Evolutionary conservation across 768 basidiomycete species (phyloP), one percentile per base, ranked within the genome.

Genomic region (Favolaschia claudopus): DNA sequence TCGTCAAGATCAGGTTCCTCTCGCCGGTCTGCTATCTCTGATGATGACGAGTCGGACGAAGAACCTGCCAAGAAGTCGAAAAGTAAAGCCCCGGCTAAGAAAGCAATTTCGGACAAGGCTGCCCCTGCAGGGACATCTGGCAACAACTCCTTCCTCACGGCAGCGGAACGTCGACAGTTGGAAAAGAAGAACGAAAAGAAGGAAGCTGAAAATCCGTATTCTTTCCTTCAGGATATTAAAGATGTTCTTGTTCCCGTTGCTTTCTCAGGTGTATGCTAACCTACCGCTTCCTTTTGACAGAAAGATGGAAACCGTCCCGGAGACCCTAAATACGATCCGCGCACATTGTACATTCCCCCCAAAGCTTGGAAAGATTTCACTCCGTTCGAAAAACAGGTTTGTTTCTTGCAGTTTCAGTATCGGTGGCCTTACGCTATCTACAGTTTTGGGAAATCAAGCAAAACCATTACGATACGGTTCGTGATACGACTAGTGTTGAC

Each of bases 381-480:
- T 2, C 95, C 96, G 0, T 99, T 99, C 70, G 97, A 99, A 77
- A 95, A 88, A 66, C 95, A 93, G 82, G 89, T 85, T 55, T 29
- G 70, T 72, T 32, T 20, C 12, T 32, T 19, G 12, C 32, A 9
- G 17, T 9, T 45, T 27, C n/a, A n/a, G n/a, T n/a, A n/a, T n/a
- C 9, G 13, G 31, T 46, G 32, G 17, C 10, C 48, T 47, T 22
- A 45, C 29, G 31, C 5, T 47, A 51, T 12, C 34, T 50, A 22
- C 68, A 93, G 85, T 92, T 92, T 59, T 89, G 88, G 88, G 88
- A 89, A 83, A 99, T 99, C 79, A 99, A 98, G 72, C 94, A 96
- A 74, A 90, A 95, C 68, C 95, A 99, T 70, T 98, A 87, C 70
- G 97, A 99, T 74, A 99, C 97, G 17, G 91, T 92, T 66, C 61